These are phyloP conservation scores for Acacia concinna DNA, from an alignment of 331 rosid species.

Conservation along the genomic window DNA sequence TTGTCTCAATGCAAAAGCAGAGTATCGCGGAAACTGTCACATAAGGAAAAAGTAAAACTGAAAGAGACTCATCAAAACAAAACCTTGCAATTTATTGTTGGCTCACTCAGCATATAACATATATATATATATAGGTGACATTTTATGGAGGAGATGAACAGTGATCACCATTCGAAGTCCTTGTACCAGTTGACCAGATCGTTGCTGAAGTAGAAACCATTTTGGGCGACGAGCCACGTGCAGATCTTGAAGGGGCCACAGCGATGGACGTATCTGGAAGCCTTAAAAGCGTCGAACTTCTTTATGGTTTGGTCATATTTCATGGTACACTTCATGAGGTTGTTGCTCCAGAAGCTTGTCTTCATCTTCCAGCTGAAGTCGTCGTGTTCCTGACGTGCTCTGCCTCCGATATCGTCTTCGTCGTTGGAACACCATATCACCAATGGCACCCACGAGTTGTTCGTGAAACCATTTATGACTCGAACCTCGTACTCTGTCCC, in stretches of 20 bases:
- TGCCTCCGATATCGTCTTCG: slow-evolving; percentile 71
- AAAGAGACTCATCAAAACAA: neutral
- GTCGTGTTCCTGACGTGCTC: slow-evolving; percentile 80
- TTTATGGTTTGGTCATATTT: slow-evolving; percentile 69
- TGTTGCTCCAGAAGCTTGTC: slow-evolving; percentile 51
- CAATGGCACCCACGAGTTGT: slow-evolving; percentile 74
- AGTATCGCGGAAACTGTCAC: neutral
- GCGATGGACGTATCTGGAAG: slow-evolving; percentile 58
- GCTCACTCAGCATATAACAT: neutral
- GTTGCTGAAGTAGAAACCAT: slow-evolving; percentile 80
- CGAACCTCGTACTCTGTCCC: slow-evolving; percentile 54
- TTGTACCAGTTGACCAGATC: slow-evolving; percentile 76
- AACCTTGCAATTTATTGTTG: neutral
- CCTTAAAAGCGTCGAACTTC: slow-evolving; percentile 73
- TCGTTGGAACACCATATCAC: slow-evolving; percentile 80
- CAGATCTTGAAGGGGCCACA: slow-evolving; percentile 58
- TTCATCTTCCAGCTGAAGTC: slow-evolving; percentile 76
- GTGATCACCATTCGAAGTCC: slow-evolving; percentile 65
- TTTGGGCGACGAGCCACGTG: slow-evolving; percentile 64
- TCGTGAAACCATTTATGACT: slow-evolving; percentile 68
- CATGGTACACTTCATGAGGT: slow-evolving; percentile 64
- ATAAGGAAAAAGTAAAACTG: neutral
- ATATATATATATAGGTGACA: neutral
- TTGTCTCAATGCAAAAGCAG: neutral
- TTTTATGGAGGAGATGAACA: neutral